Evolutionary conservation across 768 basidiomycete genomes (phyloP).

Genomic region (Lentinula boryana): DNA sequence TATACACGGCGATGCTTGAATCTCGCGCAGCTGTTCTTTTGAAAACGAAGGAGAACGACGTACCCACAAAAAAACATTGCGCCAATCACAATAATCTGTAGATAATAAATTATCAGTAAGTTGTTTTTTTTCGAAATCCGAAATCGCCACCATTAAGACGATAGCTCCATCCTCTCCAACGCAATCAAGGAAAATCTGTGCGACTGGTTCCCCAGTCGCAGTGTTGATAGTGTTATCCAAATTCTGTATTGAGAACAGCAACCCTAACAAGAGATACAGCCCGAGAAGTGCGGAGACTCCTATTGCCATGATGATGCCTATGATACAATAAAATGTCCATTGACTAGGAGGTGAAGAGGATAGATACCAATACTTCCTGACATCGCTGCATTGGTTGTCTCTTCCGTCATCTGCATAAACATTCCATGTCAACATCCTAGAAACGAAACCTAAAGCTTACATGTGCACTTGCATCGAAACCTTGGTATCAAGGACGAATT

Average conservation of each 20-base stretch:
- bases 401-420: constrained; percentile 60
- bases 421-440: background rate
- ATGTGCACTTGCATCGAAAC: constrained; percentile 72
- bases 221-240: constrained; percentile 47
- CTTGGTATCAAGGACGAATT: constrained; percentile 21
- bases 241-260: constrained; percentile 77
- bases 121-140: background rate
- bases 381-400: constrained; percentile 65
- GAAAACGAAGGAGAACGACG: constrained; percentile 10
- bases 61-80: constrained; percentile 74
- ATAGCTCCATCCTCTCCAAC: constrained; percentile 72
- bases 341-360: background rate
- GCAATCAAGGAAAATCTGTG: constrained; percentile 74
- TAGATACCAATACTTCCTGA: constrained; percentile 46
- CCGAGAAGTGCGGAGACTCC: constrained; percentile 68
- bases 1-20: background rate
- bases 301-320: constrained; percentile 60
- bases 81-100: constrained; percentile 57
- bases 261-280: constrained; percentile 67
- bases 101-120: background rate
- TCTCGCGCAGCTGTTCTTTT: background rate
- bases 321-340: background rate
- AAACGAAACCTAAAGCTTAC: constrained; percentile 25
- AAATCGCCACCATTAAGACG: constrained; percentile 54
- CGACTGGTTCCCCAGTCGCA: constrained; percentile 61